phyloP scores from a whole-genome alignment of 345 rosid genomes.

The Clarkia xantiana region DNA sequence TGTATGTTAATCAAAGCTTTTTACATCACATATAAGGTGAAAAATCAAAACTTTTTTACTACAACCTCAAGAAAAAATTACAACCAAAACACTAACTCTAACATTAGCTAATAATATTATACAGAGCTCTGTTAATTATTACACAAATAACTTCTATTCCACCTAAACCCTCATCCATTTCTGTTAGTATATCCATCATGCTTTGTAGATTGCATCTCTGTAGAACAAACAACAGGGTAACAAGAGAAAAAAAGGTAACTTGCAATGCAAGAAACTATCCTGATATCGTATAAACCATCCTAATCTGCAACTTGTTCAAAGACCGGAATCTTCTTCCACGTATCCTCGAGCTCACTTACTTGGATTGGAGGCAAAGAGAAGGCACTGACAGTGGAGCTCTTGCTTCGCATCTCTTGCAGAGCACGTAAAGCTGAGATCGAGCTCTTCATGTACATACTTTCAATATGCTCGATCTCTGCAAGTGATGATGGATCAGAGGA shows the following conservation, averaged over 20 bases:
- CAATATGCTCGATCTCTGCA: constrained; percentile 43
- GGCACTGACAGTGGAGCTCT: constrained; percentile 73
- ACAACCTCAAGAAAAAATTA: too few relatives aligned
- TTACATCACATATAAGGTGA: too few relatives aligned
- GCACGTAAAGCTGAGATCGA: constrained; percentile 60
- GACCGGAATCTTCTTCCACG: constrained; percentile 60
- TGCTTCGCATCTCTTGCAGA: constrained; percentile 64
- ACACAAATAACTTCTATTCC: neutral
- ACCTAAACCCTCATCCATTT: constrained; percentile 14
- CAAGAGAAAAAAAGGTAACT: neutral
- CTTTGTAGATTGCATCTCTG: constrained; percentile 10
- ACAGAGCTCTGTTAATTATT: too few relatives aligned
- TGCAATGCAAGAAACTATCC: neutral
- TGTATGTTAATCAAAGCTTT: too few relatives aligned
- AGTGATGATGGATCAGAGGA: constrained; percentile 28
- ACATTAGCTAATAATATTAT: too few relatives aligned
- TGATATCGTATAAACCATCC: neutral
- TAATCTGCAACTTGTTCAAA: constrained; percentile 72
- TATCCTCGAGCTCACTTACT: constrained; percentile 38
- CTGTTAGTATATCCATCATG: constrained; percentile 21
- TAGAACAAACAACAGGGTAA: neutral
- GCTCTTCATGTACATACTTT: constrained; percentile 76
- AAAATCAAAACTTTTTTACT: too few relatives aligned
- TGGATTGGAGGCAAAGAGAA: constrained; percentile 88
- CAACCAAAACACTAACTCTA: too few relatives aligned